phyloP scores from a whole-genome alignment of 75 land plant species.

The Sequoia sempervirens region DNA sequence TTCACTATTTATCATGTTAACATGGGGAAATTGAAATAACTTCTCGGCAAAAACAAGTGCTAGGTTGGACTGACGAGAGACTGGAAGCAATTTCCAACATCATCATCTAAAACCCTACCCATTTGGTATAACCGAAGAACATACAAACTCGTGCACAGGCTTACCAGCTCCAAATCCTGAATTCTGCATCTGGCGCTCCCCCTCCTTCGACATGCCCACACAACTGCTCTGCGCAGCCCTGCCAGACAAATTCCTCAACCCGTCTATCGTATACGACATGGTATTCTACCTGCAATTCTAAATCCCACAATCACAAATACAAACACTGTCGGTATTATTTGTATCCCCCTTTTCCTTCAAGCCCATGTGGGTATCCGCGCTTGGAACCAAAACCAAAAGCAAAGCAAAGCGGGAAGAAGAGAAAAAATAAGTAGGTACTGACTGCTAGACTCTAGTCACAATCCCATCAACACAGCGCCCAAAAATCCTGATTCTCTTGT shows the following conservation, averaged over 20 bases:
- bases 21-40: neutral
- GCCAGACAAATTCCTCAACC: neutral
- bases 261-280: neutral
- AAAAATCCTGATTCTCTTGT: neutral
- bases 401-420: no score
- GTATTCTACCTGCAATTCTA: neutral
- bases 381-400: neutral
- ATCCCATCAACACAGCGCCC: neutral
- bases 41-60: neutral
- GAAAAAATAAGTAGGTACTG: neutral
- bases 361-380: neutral
- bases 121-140: neutral
- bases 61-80: neutral
- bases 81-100: neutral
- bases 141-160: neutral
- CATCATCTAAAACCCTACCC: neutral
- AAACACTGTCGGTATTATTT: no score
- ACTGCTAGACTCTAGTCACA: neutral
- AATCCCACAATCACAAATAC: neutral
- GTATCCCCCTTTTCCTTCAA: neutral
- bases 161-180: neutral
- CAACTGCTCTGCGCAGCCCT: neutral
- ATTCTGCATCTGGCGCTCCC: neutral
- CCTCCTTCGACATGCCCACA: neutral
- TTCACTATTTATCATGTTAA: neutral